phyloP scores from a whole-genome alignment of 2,329 filamentous ascomycete genomes.

The Colletotrichum musae region DNA sequence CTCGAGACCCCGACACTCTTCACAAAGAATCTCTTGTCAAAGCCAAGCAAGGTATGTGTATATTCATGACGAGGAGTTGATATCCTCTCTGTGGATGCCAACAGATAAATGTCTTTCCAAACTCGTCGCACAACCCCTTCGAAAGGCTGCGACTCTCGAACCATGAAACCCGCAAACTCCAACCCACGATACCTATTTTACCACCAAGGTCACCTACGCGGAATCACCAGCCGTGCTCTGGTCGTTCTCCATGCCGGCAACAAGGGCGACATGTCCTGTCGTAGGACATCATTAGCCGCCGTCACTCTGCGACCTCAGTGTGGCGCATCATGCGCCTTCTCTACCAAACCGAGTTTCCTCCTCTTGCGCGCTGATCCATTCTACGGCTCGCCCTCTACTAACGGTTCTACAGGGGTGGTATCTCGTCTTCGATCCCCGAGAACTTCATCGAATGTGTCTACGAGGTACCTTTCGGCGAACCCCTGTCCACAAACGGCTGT shows the following conservation, averaged over 20 bases:
- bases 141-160: conserved; percentile 13
- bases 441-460: not conserved
- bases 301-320: conserved; percentile 8
- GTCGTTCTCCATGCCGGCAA: conserved; percentile 23
- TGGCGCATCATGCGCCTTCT: conserved; percentile 1
- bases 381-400: not conserved
- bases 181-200: conserved; percentile 7
- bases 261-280: conserved; percentile 31
- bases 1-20: no score
- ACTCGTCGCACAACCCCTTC: conserved; percentile 20
- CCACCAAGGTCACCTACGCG: not conserved
- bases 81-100: conserved; percentile 21
- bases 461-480: not conserved
- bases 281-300: conserved; percentile 37
- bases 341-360: not conserved
- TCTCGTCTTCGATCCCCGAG: not conserved
- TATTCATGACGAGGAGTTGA: conserved; percentile 30
- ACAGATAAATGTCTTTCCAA: conserved; percentile 23
- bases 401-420: not conserved
- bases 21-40: not conserved
- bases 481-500: no score
- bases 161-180: conserved; percentile 32
- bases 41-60: conserved; percentile 21
- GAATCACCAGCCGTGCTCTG: not conserved
- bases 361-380: not conserved